These are phyloP conservation scores for Fragaria nilgerrensis DNA, from an alignment of 306 rosid genomes.

Conservation along the genomic window DNA sequence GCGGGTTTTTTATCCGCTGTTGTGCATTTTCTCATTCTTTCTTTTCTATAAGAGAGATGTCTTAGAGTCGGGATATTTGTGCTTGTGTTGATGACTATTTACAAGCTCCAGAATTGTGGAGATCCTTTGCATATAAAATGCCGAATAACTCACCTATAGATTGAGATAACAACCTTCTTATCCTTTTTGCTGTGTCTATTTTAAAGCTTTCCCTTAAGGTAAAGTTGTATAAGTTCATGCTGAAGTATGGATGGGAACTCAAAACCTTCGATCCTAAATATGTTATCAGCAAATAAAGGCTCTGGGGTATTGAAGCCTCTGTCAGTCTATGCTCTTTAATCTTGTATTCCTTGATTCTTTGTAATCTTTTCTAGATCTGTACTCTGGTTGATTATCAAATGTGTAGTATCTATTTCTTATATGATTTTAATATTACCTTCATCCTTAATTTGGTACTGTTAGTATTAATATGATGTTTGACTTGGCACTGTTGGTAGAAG, in stretches of 20 bases:
- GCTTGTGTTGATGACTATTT: not conserved
- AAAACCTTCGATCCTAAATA: not conserved
- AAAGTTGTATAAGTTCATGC: not conserved
- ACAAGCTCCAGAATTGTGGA: not conserved
- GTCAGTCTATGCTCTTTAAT: not conserved
- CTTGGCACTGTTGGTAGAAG: slow-evolving; percentile 52
- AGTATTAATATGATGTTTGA: slow-evolving; percentile 28
- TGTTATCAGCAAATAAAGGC: not conserved
- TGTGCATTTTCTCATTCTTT: not conserved
- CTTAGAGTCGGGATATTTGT: not conserved
- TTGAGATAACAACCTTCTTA: not conserved
- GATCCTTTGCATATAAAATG: not conserved
- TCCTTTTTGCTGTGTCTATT: not conserved
- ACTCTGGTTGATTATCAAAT: not conserved
- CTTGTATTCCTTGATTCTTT: not conserved
- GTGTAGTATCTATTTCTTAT: not conserved
- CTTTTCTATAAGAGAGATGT: not conserved
- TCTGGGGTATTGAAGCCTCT: not conserved
- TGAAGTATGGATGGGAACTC: not conserved
- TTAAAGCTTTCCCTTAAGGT: not conserved
- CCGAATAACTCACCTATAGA: not conserved
- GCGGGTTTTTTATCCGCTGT: not conserved
- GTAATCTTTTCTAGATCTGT: not conserved
- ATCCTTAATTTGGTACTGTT: not conserved
- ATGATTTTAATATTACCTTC: not conserved